phyloP scores from a whole-genome alignment of 2,329 filamentous ascomycete genomes.

The Aspergillus niger region DNA sequence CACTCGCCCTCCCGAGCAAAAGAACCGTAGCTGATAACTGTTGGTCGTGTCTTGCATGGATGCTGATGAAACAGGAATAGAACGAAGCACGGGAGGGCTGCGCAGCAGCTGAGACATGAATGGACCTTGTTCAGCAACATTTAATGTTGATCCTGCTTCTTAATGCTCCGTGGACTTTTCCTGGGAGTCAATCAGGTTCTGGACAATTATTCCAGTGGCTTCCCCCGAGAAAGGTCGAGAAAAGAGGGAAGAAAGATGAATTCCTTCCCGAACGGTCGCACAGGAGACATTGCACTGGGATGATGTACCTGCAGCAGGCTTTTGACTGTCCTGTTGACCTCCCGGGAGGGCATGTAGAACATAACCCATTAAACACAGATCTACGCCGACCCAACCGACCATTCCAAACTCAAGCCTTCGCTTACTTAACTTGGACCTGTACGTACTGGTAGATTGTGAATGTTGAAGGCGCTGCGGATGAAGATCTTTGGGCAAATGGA shows the following conservation, averaged over 20 bases:
- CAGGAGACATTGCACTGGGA: not conserved
- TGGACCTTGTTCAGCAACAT: slow-evolving; percentile 12
- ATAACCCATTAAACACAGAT: not conserved
- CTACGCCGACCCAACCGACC: not conserved
- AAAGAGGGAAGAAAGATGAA: not conserved
- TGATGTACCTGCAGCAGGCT: not conserved
- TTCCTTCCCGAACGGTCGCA: not conserved
- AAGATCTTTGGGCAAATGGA: not conserved
- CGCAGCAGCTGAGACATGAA: slow-evolving; percentile 19
- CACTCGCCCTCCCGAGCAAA: slow-evolving; percentile 10
- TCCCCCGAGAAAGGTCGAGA: not conserved
- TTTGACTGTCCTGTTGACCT: not conserved
- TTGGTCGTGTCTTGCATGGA: slow-evolving; percentile 21
- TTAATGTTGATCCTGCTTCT: slow-evolving; percentile 12
- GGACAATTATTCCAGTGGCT: slow-evolving; percentile 3
- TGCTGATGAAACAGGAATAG: slow-evolving; percentile 16
- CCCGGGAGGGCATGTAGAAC: not conserved
- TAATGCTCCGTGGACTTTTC: slow-evolving; percentile 10
- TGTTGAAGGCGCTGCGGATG: not conserved
- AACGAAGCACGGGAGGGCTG: slow-evolving; percentile 17
- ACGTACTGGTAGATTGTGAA: not conserved
- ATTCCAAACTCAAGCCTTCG: not conserved
- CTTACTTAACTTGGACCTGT: not conserved
- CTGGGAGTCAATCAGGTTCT: not conserved
- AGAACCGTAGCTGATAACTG: slow-evolving; percentile 13